Conservation (phyloP, 225 moss, liverwort and hornwort species). For the Physcomitrellopsis africana region DNA sequence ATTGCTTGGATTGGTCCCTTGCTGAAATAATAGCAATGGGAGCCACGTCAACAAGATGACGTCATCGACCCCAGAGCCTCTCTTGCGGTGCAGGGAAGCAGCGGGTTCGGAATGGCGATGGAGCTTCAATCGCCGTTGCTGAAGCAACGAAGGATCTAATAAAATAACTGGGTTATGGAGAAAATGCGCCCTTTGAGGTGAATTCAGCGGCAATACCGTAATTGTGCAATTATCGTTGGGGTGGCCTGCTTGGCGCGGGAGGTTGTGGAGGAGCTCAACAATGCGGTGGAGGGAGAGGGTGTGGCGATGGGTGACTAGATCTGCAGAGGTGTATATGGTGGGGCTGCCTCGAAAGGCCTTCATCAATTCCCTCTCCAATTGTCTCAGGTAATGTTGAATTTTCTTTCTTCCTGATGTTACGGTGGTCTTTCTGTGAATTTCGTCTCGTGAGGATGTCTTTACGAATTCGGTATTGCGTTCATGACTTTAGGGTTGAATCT, state of each 20-base stretch:
- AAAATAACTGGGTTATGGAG: too few species aligned
- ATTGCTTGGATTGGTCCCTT: too few species aligned
- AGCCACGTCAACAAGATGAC: too few species aligned
- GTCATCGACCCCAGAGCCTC: too few species aligned
- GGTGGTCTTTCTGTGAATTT: neutral
- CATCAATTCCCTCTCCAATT: slow-evolving; percentile 68
- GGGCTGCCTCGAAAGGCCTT: slow-evolving; percentile 75
- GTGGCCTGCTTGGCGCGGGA: neutral
- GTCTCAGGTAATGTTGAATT: slow-evolving; percentile 45
- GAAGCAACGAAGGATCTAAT: too few species aligned
- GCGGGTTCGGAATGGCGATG: too few species aligned
- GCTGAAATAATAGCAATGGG: too few species aligned
- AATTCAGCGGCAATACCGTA: too few species aligned
- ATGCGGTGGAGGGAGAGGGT: slow-evolving; percentile 45
- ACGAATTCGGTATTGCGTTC: neutral
- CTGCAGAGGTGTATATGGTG: slow-evolving; percentile 58
- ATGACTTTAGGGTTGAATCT: slow-evolving; percentile 10
- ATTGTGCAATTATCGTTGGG: neutral
- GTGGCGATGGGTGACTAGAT: slow-evolving; percentile 76
- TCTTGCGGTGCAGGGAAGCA: too few species aligned
- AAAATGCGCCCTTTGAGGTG: too few species aligned
- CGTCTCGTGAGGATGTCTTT: neutral
- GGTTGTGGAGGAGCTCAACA: neutral
- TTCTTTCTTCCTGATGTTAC: neutral
- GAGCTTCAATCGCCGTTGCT: too few species aligned